These are phyloP conservation scores for Carex arenaria DNA, from an alignment of 202 grass and related monocot species.

Conservation along the genomic window DNA sequence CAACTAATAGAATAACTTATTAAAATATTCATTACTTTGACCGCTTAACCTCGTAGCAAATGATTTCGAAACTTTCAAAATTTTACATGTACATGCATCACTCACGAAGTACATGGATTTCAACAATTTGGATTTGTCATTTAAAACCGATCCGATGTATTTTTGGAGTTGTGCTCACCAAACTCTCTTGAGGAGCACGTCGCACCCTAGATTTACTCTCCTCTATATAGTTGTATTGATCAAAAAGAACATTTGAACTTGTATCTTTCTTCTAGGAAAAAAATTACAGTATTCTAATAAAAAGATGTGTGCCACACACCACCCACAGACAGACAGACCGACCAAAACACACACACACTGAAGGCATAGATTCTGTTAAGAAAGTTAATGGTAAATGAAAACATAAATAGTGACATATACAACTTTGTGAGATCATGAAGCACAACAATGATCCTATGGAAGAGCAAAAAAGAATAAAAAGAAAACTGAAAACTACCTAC, in stretches of 20 bases:
- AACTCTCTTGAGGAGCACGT: no score
- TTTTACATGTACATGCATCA: no score
- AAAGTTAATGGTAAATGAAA: not conserved
- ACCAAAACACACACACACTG: not conserved
- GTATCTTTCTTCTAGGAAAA: not conserved
- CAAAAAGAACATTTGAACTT: not conserved
- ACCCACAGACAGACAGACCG: not conserved
- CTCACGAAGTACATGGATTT: no score
- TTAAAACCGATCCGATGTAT: no score
- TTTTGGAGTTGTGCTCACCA: no score
- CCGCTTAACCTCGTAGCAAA: no score
- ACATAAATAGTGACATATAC: not conserved
- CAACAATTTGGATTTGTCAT: no score
- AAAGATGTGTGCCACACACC: not conserved
- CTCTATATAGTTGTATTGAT: not conserved
- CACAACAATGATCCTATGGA: not conserved
- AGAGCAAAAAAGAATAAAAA: not conserved
- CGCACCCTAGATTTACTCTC: no score
- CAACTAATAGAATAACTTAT: no score
- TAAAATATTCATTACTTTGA: no score
- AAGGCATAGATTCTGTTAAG: not conserved
- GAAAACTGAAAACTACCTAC: constrained; percentile 1
- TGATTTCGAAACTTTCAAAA: no score
- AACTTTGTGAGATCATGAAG: constrained; percentile 12
- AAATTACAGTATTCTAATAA: not conserved